phyloP scores from a whole-genome alignment of 164 flowering plant genomes.

The Nelumbo lutea region DNA sequence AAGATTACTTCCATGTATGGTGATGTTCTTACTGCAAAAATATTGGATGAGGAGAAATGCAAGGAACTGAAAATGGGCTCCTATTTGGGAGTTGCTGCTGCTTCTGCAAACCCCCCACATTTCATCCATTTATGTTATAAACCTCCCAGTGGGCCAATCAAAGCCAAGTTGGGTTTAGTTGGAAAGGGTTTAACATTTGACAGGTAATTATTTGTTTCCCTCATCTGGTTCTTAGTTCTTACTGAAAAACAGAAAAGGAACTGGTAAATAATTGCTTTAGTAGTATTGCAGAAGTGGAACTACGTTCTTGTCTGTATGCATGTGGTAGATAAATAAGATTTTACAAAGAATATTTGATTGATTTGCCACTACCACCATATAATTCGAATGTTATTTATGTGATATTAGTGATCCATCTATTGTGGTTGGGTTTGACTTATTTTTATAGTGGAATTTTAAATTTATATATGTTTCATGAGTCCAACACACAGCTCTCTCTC shows the following conservation, averaged over 20 bases:
- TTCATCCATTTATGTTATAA: conserved; percentile 68
- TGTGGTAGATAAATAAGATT: no score
- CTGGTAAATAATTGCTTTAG: neutral
- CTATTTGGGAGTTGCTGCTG: conserved; percentile 59
- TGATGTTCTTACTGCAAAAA: conserved; percentile 58
- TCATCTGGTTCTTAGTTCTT: neutral
- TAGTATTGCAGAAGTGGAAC: neutral
- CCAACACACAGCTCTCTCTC: no score
- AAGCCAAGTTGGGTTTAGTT: conserved; percentile 53
- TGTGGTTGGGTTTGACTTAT: neutral
- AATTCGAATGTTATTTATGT: no score
- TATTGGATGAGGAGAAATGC: conserved; percentile 58
- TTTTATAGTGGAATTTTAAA: neutral
- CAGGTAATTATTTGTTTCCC: neutral
- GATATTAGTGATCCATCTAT: neutral
- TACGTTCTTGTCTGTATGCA: neutral
- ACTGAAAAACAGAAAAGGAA: neutral
- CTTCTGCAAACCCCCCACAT: conserved; percentile 69
- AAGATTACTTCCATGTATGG: conserved; percentile 52
- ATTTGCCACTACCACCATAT: neutral
- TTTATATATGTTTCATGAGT: neutral
- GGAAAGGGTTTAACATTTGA: conserved; percentile 82
- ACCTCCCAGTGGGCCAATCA: conserved; percentile 54
- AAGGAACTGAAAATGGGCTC: conserved; percentile 75
- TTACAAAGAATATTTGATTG: no score